Evolutionary conservation across 2,329 filamentous ascomycete species (phyloP).

Genomic region (Lachnellula occidentalis): DNA sequence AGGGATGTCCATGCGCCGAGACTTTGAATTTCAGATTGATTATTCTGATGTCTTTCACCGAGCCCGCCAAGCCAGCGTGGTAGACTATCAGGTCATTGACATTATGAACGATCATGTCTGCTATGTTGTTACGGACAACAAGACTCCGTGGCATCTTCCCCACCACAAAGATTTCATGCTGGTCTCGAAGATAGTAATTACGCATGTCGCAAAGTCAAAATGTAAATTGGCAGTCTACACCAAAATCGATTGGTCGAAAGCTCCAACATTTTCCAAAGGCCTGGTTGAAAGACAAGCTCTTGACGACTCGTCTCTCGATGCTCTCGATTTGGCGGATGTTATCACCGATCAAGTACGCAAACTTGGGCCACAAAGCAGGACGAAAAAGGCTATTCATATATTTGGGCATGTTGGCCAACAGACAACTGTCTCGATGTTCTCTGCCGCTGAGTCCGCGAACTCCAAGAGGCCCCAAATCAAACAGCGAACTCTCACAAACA

Average conservation of each 20-base stretch:
- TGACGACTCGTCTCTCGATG: slow-evolving; percentile 67
- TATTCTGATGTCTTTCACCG: slow-evolving; percentile 60
- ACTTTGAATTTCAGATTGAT: slow-evolving; percentile 76
- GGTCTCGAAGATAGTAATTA: slow-evolving; percentile 88
- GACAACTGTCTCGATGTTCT: slow-evolving; percentile 57
- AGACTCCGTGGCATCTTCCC: slow-evolving; percentile 67
- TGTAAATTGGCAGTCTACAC: slow-evolving; percentile 88
- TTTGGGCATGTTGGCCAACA: slow-evolving; percentile 71
- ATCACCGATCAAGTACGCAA: slow-evolving; percentile 72
- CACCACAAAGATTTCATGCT: slow-evolving; percentile 73
- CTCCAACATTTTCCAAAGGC: slow-evolving; percentile 53
- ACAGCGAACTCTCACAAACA: slow-evolving; percentile 55
- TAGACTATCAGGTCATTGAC: slow-evolving; percentile 84
- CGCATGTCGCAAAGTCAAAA: slow-evolving; percentile 84
- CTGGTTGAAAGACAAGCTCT: slow-evolving; percentile 67
- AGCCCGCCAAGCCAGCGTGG: slow-evolving; percentile 55
- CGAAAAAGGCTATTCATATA: slow-evolving; percentile 71
- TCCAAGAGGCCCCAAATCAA: slow-evolving; percentile 54
- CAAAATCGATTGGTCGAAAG: slow-evolving; percentile 78
- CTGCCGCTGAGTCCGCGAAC: slow-evolving; percentile 37
- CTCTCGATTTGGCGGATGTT: slow-evolving; percentile 68
- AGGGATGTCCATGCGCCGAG: slow-evolving; percentile 64
- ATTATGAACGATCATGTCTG: slow-evolving; percentile 69
- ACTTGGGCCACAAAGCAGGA: slow-evolving; percentile 67
- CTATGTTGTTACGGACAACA: slow-evolving; percentile 58